A percentile compares a stretch with the other conserved stretches of the same genome.
Evolutionary conservation across 2,329 filamentous ascomycete genomes (phyloP).

Genomic region (Verticillium isaacii): DNA sequence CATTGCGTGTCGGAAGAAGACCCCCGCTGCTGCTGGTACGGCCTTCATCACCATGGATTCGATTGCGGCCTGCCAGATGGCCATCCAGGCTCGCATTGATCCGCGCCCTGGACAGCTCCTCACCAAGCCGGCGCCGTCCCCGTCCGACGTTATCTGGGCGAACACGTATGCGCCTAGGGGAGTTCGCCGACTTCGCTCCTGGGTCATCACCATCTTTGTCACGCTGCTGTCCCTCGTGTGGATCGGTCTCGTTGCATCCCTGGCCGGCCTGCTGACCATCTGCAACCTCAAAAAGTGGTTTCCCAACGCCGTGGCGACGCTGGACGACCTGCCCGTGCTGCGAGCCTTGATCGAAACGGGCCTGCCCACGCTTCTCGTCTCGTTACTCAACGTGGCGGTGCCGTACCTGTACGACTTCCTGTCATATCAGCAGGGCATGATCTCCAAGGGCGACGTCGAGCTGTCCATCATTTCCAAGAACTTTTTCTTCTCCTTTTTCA

Average conservation of each 20-base stretch:
- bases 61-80: slow-evolving; percentile 89
- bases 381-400: slow-evolving; percentile 81
- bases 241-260: slow-evolving; percentile 73
- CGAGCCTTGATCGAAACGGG: slow-evolving; percentile 81
- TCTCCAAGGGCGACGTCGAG: slow-evolving; percentile 91
- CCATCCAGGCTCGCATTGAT: slow-evolving; percentile 89
- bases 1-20: slow-evolving; percentile 61
- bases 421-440: slow-evolving; percentile 87
- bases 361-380: slow-evolving; percentile 78
- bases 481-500: slow-evolving; percentile 99
- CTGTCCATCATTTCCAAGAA: slow-evolving; percentile 96
- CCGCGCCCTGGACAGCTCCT: slow-evolving; percentile 81
- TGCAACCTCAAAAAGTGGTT: slow-evolving; percentile 73
- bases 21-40: slow-evolving; percentile 73
- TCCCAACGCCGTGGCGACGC: slow-evolving; percentile 62
- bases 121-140: slow-evolving; percentile 81
- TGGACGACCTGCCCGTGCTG: slow-evolving; percentile 65
- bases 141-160: slow-evolving; percentile 88
- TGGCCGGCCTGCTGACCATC: slow-evolving; percentile 76
- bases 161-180: slow-evolving; percentile 82
- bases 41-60: slow-evolving; percentile 98
- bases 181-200: slow-evolving; percentile 70
- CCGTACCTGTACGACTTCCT: slow-evolving; percentile 95
- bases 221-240: slow-evolving; percentile 80
- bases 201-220: slow-evolving; percentile 81